These are phyloP conservation scores for Arabidopsis arenosa DNA, from an alignment of 345 rosid species.

Conservation along the genomic window DNA sequence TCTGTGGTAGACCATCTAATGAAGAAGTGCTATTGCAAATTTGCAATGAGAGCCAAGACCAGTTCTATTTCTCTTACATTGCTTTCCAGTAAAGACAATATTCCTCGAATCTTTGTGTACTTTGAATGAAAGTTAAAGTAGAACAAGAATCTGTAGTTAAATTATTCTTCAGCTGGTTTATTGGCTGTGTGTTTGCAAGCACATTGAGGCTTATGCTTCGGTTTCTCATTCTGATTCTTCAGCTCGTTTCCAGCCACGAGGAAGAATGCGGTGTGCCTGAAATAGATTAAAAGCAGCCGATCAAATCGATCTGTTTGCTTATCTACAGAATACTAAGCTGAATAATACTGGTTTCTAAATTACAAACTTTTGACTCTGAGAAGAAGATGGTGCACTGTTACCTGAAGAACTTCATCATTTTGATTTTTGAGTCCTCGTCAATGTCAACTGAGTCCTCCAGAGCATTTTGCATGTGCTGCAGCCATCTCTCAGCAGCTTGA, in stretches of 20 bases:
- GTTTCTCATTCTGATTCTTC: conserved; percentile 55
- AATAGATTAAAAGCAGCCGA: conserved; percentile 2
- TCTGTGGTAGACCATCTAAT: neutral
- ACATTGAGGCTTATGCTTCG: conserved; percentile 39
- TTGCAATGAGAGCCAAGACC: neutral
- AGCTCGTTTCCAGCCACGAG: conserved; percentile 92
- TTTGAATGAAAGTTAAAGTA: neutral
- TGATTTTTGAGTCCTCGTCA: conserved; percentile 69
- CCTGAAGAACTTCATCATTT: conserved; percentile 93
- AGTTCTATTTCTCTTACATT: conserved; percentile 2
- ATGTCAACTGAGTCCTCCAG: conserved; percentile 64
- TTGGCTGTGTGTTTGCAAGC: conserved; percentile 58
- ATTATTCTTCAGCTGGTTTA: conserved; percentile 49
- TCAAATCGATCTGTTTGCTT: neutral
- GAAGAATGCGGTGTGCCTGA: conserved; percentile 90
- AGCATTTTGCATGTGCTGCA: conserved; percentile 84
- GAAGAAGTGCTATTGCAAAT: conserved; percentile 2
- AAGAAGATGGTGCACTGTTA: conserved; percentile 20
- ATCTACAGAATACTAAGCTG: neutral
- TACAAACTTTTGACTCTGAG: neutral
- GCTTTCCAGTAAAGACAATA: conserved; percentile 3
- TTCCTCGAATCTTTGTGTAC: neutral
- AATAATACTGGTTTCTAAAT: neutral
- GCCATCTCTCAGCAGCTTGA: conserved; percentile 90
- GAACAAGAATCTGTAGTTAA: conserved; percentile 14